Evolutionary conservation across 2,329 filamentous ascomycete species (phyloP), one percentile per base, ranked within the genome.

Genomic region (Fusarium ambrosium): DNA sequence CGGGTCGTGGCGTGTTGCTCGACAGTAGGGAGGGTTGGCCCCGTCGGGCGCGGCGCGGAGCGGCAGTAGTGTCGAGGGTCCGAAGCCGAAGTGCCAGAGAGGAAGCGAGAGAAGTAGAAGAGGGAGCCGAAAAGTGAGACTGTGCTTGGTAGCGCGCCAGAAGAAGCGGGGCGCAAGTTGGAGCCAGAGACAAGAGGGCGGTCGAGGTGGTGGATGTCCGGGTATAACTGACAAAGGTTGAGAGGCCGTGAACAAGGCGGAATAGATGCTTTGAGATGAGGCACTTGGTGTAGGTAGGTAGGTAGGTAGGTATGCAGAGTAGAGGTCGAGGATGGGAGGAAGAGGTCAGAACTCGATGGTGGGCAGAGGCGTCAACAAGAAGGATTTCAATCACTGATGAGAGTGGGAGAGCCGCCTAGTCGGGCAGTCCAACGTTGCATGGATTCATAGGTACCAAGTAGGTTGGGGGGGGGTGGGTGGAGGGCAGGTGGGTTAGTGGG

Each of bases 351-450:
- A 61, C 24, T 69, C 53, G 61, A 64, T 78, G 75, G 77, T 78
- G 77, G 77, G 77, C 67, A 70, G 70, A 68, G 69, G 77, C 77
- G 70, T 72, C 63, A 67, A 73, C 73, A 73, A 73, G 73, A 78
- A 77, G 75, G 75, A 77, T 75, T 75, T 75, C 70, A 64, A 24
- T 48, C 55, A 66, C 60, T 56, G 56, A 18, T 20, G 53, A 34
- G 13, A 72, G 62, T 60, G 65, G 66, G 55, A 68, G 73, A 74
- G 73, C 71, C 68, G 70, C 72, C 66, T 58, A 60, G 70, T 65
- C 67, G 70, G 72, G 67, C 72, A 79, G 76, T 79, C 69, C 71
- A 79, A 79, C 78, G 78, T 79, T 79, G 77, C 78, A 79, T 78
- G 71, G 71, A 69, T 51, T 36, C 41, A 64, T 63, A 22, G 48